phyloP scores from a whole-genome alignment of 345 rosid genomes.

The Rhizophora apiculata region DNA sequence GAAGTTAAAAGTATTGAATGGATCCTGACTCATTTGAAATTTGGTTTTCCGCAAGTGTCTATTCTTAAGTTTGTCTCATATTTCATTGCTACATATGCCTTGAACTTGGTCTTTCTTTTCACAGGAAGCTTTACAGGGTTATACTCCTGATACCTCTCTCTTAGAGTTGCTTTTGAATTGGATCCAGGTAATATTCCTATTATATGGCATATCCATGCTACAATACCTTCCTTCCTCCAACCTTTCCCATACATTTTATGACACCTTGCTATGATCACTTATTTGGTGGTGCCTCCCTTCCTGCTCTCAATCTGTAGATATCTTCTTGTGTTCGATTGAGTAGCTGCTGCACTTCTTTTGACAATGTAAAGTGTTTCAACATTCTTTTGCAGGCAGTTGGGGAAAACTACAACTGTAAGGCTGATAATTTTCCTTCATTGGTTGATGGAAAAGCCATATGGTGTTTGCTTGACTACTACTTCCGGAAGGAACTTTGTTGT shows the following conservation, averaged over 20 bases:
- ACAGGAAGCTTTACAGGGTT: constrained; percentile 36
- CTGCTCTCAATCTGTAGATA: too few relatives aligned
- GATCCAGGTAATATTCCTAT: constrained; percentile 57
- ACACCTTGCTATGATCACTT: not conserved
- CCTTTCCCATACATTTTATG: not conserved
- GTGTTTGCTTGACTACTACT: constrained; percentile 94
- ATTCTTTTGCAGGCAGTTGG: constrained; percentile 58
- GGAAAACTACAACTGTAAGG: constrained; percentile 45
- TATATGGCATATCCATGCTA: not conserved
- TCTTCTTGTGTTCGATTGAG: too few relatives aligned
- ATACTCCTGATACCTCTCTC: constrained; percentile 30
- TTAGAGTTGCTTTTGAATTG: constrained; percentile 67
- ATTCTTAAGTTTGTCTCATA: not conserved
- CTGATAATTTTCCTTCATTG: constrained; percentile 53
- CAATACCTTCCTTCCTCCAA: not conserved
- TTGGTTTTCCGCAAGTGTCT: constrained; percentile 1
- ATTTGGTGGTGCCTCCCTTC: not conserved
- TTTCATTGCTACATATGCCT: not conserved
- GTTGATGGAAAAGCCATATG: constrained; percentile 89
- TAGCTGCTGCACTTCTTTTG: too few relatives aligned
- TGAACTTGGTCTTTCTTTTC: not conserved
- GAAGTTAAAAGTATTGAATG: not conserved
- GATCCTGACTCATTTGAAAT: not conserved
- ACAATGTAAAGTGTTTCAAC: too few relatives aligned
- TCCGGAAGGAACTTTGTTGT: constrained; percentile 69